Conservation (phyloP, 2,329 filamentous ascomycete genomes). For the Tolypocladium endophyticum region DNA sequence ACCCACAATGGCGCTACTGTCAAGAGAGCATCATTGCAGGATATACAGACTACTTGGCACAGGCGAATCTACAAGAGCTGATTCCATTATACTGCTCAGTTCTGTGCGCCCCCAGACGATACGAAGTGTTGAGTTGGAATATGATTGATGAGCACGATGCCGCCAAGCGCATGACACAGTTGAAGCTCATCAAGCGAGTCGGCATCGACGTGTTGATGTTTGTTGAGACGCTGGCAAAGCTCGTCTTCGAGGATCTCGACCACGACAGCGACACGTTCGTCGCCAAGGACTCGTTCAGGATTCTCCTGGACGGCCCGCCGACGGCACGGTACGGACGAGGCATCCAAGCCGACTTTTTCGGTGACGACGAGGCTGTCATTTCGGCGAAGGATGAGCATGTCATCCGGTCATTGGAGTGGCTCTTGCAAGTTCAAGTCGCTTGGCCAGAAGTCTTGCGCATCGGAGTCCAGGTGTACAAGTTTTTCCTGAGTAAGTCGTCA, state of each 20-base stretch:
- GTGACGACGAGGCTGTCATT: conserved; percentile 42
- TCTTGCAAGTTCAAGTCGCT: conserved; percentile 60
- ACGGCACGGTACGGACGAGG: conserved; percentile 40
- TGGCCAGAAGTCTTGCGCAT: conserved; percentile 61
- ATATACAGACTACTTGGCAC: conserved; percentile 71
- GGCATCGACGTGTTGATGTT: conserved; percentile 64
- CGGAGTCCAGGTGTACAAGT: conserved; percentile 66
- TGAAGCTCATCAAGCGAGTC: conserved; percentile 66
- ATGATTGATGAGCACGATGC: conserved; percentile 61
- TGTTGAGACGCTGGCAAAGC: conserved; percentile 54
- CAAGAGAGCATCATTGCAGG: conserved; percentile 69
- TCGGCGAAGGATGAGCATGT: conserved; percentile 57
- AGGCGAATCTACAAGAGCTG: conserved; percentile 61
- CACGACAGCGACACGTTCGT: conserved; percentile 19
- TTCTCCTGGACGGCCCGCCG: conserved; percentile 32
- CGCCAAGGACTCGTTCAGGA: conserved; percentile 35
- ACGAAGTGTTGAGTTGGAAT: conserved; percentile 65
- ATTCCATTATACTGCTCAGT: conserved; percentile 85
- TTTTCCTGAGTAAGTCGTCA: conserved; percentile 63
- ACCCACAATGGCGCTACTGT: conserved; percentile 25
- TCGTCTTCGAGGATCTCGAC: conserved; percentile 40
- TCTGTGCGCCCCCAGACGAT: conserved; percentile 52
- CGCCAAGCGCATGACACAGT: conserved; percentile 54
- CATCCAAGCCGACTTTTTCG: conserved; percentile 63
- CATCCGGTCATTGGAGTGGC: conserved; percentile 78